These are phyloP conservation scores for Hymenoscyphus infarciens DNA, from an alignment of 2,329 filamentous ascomycete genomes.

Conservation along the genomic window DNA sequence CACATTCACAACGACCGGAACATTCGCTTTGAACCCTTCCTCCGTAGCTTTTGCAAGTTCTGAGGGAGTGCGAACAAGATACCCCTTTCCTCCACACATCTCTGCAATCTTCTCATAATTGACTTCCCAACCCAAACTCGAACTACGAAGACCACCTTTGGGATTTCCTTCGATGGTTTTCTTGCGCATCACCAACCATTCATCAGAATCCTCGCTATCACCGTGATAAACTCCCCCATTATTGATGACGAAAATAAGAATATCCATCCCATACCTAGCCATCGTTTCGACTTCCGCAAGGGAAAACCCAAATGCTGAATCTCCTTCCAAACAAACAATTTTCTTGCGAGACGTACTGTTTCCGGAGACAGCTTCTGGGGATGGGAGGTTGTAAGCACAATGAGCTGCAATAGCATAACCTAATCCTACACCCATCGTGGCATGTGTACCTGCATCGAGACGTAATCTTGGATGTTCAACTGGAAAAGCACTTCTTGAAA, in stretches of 20 bases:
- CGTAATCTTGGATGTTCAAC: slow-evolving; percentile 51
- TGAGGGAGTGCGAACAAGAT: slow-evolving; percentile 47
- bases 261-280: slow-evolving; percentile 50
- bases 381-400: slow-evolving; percentile 49
- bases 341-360: slow-evolving; percentile 41
- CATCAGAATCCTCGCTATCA: slow-evolving; percentile 38
- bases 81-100: slow-evolving; percentile 52
- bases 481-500: slow-evolving; percentile 52
- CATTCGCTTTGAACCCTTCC: slow-evolving; percentile 45
- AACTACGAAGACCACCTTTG: slow-evolving; percentile 42
- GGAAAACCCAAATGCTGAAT: slow-evolving; percentile 54
- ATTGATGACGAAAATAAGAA: slow-evolving; percentile 53
- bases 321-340: slow-evolving; percentile 53
- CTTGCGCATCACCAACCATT: slow-evolving; percentile 43
- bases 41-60: slow-evolving; percentile 49
- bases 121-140: slow-evolving; percentile 51
- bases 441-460: slow-evolving; percentile 56
- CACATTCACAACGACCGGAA: slow-evolving; percentile 52
- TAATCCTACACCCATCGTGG: slow-evolving; percentile 57
- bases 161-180: slow-evolving; percentile 34
- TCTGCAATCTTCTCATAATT: slow-evolving; percentile 53
- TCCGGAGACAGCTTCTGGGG: slow-evolving; percentile 36
- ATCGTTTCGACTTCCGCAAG: slow-evolving; percentile 55
- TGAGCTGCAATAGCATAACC: slow-evolving; percentile 55
- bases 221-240: slow-evolving; percentile 51